Evolutionary conservation across 805 yeast species (phyloP).

Genomic region (Saccharomyces mikatae): DNA sequence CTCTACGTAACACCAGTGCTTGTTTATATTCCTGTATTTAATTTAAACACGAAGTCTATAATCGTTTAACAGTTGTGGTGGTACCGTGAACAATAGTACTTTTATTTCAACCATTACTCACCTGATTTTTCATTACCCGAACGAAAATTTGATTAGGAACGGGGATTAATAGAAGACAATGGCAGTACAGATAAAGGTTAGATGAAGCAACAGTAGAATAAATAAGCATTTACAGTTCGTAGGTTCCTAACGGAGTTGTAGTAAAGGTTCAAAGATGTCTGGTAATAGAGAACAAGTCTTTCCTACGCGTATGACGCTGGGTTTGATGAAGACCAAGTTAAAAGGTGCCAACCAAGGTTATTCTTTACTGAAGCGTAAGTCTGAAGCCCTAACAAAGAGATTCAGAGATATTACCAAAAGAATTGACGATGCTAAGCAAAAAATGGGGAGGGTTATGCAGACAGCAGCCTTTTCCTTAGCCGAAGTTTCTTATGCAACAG

Average conservation of each 20-base stretch:
- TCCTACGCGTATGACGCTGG: conserved; percentile 96
- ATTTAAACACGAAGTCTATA: background rate
- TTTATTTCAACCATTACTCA: background rate
- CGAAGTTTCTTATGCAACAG: conserved; percentile 95
- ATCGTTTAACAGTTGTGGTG: background rate
- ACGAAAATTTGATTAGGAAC: background rate
- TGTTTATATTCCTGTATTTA: background rate
- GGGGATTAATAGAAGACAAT: background rate
- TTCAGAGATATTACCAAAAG: conserved; percentile 91
- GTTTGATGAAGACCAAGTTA: conserved; percentile 87
- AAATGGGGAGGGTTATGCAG: conserved; percentile 98
- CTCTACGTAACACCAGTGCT: background rate
- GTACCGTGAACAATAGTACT: background rate
- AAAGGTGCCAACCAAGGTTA: conserved; percentile 98
- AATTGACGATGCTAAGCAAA: conserved; percentile 89
- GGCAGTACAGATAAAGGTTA: background rate
- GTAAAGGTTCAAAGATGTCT: conserved; percentile 15
- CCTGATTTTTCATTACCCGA: background rate
- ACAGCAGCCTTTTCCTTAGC: conserved; percentile 96
- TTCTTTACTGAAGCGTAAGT: conserved; percentile 83
- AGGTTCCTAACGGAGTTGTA: background rate
- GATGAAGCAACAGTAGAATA: background rate
- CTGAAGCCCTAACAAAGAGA: conserved; percentile 93
- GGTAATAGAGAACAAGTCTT: conserved; percentile 80
- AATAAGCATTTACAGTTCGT: background rate